phyloP scores from a whole-genome alignment of 768 basidiomycete species.

The Coprinellus micaceus region DNA sequence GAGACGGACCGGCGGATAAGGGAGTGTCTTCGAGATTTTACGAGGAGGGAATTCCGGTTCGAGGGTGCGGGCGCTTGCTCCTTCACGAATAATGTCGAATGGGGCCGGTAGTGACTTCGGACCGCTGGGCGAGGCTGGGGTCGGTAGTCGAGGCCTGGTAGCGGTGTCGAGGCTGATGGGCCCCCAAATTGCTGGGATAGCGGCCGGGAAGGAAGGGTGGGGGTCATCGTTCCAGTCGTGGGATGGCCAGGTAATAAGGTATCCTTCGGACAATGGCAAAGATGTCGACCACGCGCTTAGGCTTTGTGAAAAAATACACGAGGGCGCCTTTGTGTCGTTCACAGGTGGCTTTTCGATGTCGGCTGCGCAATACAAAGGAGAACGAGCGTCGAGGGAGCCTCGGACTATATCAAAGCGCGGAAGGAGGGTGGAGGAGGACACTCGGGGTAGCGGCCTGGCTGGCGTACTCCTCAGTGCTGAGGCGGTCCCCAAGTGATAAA shows the following conservation, averaged over 20 bases:
- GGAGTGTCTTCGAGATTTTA: conserved; percentile 4
- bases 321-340: not conserved
- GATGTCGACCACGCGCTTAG: not conserved
- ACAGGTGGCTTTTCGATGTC: not conserved
- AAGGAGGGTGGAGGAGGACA: not conserved
- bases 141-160: conserved; percentile 6
- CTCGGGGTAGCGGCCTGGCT: conserved; percentile 3
- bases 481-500: not conserved
- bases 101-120: conserved; percentile 37
- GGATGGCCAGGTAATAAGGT: conserved; percentile 6
- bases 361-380: not conserved
- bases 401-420: not conserved
- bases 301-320: not conserved
- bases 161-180: conserved; percentile 7
- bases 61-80: conserved; percentile 1
- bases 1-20: conserved; percentile 27
- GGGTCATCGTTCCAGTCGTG: conserved; percentile 8
- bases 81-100: conserved; percentile 31
- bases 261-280: not conserved
- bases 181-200: conserved; percentile 4
- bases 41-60: conserved; percentile 3
- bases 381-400: not conserved
- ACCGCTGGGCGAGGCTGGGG: conserved; percentile 12
- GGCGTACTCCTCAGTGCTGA: too few relatives aligned
- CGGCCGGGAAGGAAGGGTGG: conserved; percentile 6